Evolutionary conservation across 768 basidiomycete species (phyloP).

Genomic region (Pleurotus tuoliensis): DNA sequence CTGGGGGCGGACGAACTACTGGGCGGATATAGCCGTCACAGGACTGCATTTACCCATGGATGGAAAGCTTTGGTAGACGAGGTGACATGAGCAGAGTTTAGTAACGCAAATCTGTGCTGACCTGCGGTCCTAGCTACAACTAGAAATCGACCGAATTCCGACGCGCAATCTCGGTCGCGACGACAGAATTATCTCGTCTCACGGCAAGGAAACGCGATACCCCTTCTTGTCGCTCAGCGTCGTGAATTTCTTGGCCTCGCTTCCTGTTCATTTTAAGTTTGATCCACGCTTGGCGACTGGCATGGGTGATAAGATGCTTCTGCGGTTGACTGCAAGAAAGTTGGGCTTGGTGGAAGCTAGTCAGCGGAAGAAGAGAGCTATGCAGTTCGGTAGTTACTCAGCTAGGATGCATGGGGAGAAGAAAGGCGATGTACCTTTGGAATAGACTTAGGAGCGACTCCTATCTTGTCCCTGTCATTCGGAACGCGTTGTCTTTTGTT

Average conservation of each 20-base stretch:
- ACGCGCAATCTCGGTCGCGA: constrained; percentile 90
- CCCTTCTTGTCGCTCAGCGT: constrained; percentile 84
- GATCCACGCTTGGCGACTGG: constrained; percentile 76
- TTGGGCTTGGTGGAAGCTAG: constrained; percentile 79
- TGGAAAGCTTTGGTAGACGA: constrained; percentile 82
- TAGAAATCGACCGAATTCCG: constrained; percentile 85
- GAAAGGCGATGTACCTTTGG: constrained; percentile 46
- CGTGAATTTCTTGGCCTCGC: constrained; percentile 68
- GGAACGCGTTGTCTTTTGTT: constrained; percentile 9
- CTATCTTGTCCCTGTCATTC: neutral
- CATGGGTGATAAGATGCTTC: constrained; percentile 83
- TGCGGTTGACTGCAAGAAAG: constrained; percentile 66
- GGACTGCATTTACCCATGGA: constrained; percentile 65
- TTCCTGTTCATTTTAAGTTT: constrained; percentile 81
- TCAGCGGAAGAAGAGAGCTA: constrained; percentile 81
- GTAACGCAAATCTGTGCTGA: neutral
- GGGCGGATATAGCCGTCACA: constrained; percentile 90
- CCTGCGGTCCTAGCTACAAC: constrained; percentile 60
- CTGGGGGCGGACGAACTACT: constrained; percentile 94
- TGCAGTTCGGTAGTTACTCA: constrained; percentile 94
- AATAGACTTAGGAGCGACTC: constrained; percentile 11
- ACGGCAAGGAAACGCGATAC: constrained; percentile 90
- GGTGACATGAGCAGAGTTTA: constrained; percentile 35
- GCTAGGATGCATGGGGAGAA: constrained; percentile 75
- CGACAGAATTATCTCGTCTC: constrained; percentile 87